Percentiles rank a stretch among this genome's conserved stretches.
These are phyloP conservation scores for Coemansia sp. DNA, from an alignment of 192 early-diverging fungal species.

Conservation along the genomic window DNA sequence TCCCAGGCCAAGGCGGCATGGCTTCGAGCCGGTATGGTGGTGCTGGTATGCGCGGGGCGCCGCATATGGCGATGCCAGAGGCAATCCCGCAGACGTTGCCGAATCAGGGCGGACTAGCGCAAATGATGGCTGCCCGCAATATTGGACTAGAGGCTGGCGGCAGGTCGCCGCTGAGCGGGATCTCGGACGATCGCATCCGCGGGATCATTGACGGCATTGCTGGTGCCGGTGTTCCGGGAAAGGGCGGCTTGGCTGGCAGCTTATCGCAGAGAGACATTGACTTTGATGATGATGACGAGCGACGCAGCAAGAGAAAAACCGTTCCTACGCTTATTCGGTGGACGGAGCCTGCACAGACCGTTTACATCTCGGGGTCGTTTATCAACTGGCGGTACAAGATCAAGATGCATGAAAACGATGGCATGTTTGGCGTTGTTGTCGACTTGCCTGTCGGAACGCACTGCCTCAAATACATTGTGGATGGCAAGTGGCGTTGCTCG, in stretches of 20 bases:
- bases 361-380: constrained; percentile 95
- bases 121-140: constrained; percentile 53
- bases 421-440: constrained; percentile 57
- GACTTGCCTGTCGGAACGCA: constrained; percentile 94
- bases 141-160: constrained; percentile 36
- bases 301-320: constrained; percentile 11
- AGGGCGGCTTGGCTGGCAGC: constrained; percentile 8
- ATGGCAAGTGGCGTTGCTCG: constrained; percentile 97
- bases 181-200: constrained; percentile 44
- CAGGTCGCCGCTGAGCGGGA: constrained; percentile 45
- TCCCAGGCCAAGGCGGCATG: constrained; percentile 9
- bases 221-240: constrained; percentile 1
- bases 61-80: constrained; percentile 46
- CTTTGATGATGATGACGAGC: constrained; percentile 13
- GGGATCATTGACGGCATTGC: constrained; percentile 25
- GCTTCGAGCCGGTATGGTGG: constrained; percentile 8
- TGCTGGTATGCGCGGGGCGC: constrained; percentile 3
- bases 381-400: constrained; percentile 98
- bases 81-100: constrained; percentile 54
- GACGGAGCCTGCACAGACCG: constrained; percentile 69
- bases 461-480: constrained; percentile 97
- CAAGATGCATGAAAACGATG: constrained; percentile 59
- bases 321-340: constrained; percentile 93
- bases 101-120: constrained; percentile 52
- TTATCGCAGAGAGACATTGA: constrained; percentile 21